phyloP scores from a whole-genome alignment of 2,329 filamentous ascomycete genomes.

The Aspergillus tamarii region DNA sequence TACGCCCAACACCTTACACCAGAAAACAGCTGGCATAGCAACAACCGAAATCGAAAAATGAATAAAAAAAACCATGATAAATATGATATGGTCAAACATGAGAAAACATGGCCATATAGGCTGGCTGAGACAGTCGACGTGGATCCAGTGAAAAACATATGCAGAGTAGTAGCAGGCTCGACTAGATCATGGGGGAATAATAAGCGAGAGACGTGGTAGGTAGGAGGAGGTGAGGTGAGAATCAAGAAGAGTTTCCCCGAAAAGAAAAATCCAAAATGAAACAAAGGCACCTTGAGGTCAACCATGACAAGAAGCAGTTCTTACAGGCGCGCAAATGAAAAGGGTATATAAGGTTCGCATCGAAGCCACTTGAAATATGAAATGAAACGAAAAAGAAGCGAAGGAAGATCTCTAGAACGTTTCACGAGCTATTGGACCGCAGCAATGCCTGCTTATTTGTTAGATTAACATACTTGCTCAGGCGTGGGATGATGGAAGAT shows the following conservation, averaged over 20 bases:
- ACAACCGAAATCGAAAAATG: constrained; percentile 26
- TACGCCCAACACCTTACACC: constrained; percentile 32
- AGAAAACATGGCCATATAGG: constrained; percentile 8
- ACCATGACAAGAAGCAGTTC: constrained; percentile 23
- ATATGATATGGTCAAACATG: constrained; percentile 14
- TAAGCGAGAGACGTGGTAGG: constrained; percentile 9
- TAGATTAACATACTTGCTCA: constrained; percentile 22
- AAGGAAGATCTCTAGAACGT: constrained; percentile 26
- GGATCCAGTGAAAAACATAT: constrained; percentile 23
- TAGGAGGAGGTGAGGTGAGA: constrained; percentile 12
- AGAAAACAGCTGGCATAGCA: constrained; percentile 23
- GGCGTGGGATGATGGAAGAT: constrained; percentile 12
- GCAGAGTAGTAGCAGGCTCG: constrained; percentile 17
- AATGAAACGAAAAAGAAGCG: constrained; percentile 28
- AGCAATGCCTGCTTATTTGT: constrained; percentile 39
- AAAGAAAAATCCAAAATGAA: constrained; percentile 18
- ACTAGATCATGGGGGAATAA: constrained; percentile 9
- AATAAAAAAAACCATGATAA: constrained; percentile 8
- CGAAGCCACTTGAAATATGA: constrained; percentile 31
- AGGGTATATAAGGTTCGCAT: constrained; percentile 32
- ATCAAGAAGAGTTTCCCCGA: constrained; percentile 8
- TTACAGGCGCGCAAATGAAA: constrained; percentile 28
- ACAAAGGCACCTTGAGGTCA: constrained; percentile 14
- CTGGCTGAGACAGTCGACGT: constrained; percentile 19
- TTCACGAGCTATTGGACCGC: constrained; percentile 55